These are phyloP conservation scores for Fremontodendron californicum DNA, from an alignment of 345 rosid genomes.

Conservation along the genomic window DNA sequence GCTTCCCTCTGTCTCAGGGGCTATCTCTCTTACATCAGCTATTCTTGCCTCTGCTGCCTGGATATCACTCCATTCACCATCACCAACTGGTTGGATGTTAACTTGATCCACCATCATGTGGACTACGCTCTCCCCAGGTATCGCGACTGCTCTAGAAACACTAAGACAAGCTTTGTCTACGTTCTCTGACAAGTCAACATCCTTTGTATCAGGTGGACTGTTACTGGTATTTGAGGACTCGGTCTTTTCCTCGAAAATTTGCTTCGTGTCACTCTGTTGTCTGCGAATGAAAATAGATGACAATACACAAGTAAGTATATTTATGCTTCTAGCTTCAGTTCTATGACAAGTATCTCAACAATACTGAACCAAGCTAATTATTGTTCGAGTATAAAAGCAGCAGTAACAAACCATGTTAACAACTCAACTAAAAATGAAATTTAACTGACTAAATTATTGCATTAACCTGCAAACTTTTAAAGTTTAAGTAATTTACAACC, in stretches of 20 bases:
- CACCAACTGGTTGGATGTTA: slow-evolving; percentile 52
- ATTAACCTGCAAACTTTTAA: neutral
- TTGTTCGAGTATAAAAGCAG: neutral
- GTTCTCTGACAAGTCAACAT: slow-evolving; percentile 62
- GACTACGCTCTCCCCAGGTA: slow-evolving; percentile 52
- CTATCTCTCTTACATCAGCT: slow-evolving; percentile 75
- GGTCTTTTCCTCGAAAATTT: slow-evolving; percentile 69
- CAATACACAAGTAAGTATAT: neutral
- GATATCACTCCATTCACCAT: slow-evolving; percentile 82
- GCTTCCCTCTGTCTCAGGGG: slow-evolving; percentile 55
- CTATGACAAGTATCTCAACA: neutral
- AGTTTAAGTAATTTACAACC: neutral
- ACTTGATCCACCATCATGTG: slow-evolving; percentile 55
- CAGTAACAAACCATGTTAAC: neutral
- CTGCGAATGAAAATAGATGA: slow-evolving; percentile 29
- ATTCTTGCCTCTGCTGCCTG: slow-evolving; percentile 81
- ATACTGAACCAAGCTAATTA: neutral
- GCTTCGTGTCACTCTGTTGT: slow-evolving; percentile 73
- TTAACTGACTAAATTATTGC: neutral
- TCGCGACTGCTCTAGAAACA: slow-evolving; percentile 49
- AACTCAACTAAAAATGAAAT: neutral
- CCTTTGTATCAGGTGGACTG: slow-evolving; percentile 54
- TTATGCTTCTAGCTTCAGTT: neutral
- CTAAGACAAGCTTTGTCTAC: slow-evolving; percentile 85
- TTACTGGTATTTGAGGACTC: slow-evolving; percentile 45